phyloP scores from a whole-genome alignment of 169 alveolate species.

The Plasmodium coatneyi region DNA sequence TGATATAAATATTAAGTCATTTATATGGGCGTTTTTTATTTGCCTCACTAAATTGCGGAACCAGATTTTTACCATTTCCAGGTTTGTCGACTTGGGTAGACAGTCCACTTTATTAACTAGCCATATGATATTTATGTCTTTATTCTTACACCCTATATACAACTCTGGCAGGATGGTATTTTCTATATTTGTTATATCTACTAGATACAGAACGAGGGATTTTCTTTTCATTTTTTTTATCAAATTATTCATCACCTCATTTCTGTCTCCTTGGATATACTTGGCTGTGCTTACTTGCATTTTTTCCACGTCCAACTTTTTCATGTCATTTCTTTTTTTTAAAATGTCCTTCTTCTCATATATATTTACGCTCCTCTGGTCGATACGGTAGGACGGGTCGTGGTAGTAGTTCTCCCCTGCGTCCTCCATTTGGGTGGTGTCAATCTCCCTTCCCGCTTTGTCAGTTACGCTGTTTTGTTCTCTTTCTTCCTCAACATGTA shows the following conservation, averaged over 20 bases:
- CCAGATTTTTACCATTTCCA: slow-evolving; percentile 84
- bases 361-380: slow-evolving; percentile 32
- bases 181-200: slow-evolving; percentile 88
- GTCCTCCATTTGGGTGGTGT: neutral
- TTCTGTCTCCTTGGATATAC: slow-evolving; percentile 66
- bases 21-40: slow-evolving; percentile 85
- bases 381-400: slow-evolving; percentile 49
- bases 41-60: slow-evolving; percentile 88
- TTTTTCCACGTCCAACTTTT: slow-evolving; percentile 63
- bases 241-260: slow-evolving; percentile 71
- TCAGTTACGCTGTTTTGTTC: neutral
- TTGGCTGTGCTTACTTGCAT: slow-evolving; percentile 51
- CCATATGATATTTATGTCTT: slow-evolving; percentile 87
- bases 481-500: neutral
- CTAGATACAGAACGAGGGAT: slow-evolving; percentile 84
- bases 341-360: slow-evolving; percentile 68
- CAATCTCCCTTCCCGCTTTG: neutral
- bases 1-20: slow-evolving; percentile 84
- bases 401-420: slow-evolving; percentile 5
- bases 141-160: slow-evolving; percentile 86
- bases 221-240: slow-evolving; percentile 79
- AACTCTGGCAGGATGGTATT: slow-evolving; percentile 89
- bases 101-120: slow-evolving; percentile 88
- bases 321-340: slow-evolving; percentile 57
- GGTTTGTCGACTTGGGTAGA: slow-evolving; percentile 82